Evolutionary conservation across 2,329 filamentous ascomycete species (phyloP).

Genomic region (Aspergillus felis): DNA sequence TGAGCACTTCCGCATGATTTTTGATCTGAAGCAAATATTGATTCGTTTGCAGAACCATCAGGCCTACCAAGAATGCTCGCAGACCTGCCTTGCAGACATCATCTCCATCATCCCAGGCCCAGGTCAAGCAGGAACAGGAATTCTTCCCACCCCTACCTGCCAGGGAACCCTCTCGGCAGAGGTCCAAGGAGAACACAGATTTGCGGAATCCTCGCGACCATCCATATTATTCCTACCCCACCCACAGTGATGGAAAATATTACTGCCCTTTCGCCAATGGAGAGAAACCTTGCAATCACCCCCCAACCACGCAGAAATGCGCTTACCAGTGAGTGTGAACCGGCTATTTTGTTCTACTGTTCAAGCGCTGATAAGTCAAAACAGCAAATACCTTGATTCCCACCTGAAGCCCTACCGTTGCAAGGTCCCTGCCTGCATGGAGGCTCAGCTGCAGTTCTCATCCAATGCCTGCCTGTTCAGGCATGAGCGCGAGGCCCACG

Average conservation of each 20-base stretch:
- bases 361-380: slow-evolving; percentile 15
- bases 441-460: slow-evolving; percentile 85
- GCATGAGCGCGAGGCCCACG: slow-evolving; percentile 92
- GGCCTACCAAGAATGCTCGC: slow-evolving; percentile 36
- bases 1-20: slow-evolving; percentile 21
- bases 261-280: slow-evolving; percentile 81
- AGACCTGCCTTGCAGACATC: slow-evolving; percentile 33
- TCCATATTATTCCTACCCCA: slow-evolving; percentile 40
- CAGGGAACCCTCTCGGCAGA: slow-evolving; percentile 31
- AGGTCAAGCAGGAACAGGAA: slow-evolving; percentile 36
- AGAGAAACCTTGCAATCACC: slow-evolving; percentile 73
- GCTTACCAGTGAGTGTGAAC: slow-evolving; percentile 84
- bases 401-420: slow-evolving; percentile 95
- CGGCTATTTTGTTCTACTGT: slow-evolving; percentile 4
- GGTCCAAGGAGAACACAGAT: slow-evolving; percentile 37
- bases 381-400: slow-evolving; percentile 93
- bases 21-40: background rate
- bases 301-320: slow-evolving; percentile 94
- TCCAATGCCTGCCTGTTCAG: slow-evolving; percentile 92
- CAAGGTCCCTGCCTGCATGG: slow-evolving; percentile 78
- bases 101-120: slow-evolving; percentile 26
- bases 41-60: slow-evolving; percentile 32
- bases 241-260: slow-evolving; percentile 70
- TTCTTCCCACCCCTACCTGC: slow-evolving; percentile 33
- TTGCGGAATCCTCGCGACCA: slow-evolving; percentile 40